Evolutionary conservation across 1,284 basidiomycete genomes (phyloP), one percentile per base, ranked within the genome.

Genomic region (Trichosporon ovoides): DNA sequence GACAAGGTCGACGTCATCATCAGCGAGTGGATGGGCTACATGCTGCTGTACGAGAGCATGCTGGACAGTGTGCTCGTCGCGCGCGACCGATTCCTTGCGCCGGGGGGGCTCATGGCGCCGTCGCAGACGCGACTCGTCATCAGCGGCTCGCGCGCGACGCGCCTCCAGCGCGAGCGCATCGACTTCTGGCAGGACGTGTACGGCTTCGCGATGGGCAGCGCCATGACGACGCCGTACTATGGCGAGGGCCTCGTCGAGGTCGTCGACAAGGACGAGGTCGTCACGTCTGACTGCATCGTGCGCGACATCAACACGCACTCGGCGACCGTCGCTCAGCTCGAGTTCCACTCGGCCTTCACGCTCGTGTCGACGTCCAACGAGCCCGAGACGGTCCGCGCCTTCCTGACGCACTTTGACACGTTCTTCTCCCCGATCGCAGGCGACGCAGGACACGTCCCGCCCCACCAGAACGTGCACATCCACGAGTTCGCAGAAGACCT

Each of bases 21-120:
- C 52, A 93, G 89, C 31, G 95, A 98, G 77, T 98, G 95, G 95
- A 98, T 98, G 95, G 77, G 91, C 4, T 93, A 93, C 71, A 88
- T 88, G 35, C 80, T 93, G 22, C 82, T 96, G 20, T 98, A 98
- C 77, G 95, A 98, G 77, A 91, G 88, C 48, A 98, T 98, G 95
- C 83, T 98, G 22, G 94, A 97, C 74, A 96, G 92, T 0, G 95
- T 98, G 7, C 80, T 98, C 11, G 38, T 52, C 24, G 61, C 61
- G 4, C 61, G 61, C 28, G 58, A 63, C 54, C 54, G 55, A 35
- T 63, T 48, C 61, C 81, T 98, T 43, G 80, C 81, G 38, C 83
- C 85, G 0, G 79, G 60, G 0, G 93, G 93, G 1, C 78, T 97
- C n/a, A 86, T 98, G 84, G 92, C 87, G 0, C 95, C 95, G 0